These are phyloP conservation scores for Grosmannia serpens DNA, from an alignment of 2,329 filamentous ascomycete genomes.

Conservation along the genomic window DNA sequence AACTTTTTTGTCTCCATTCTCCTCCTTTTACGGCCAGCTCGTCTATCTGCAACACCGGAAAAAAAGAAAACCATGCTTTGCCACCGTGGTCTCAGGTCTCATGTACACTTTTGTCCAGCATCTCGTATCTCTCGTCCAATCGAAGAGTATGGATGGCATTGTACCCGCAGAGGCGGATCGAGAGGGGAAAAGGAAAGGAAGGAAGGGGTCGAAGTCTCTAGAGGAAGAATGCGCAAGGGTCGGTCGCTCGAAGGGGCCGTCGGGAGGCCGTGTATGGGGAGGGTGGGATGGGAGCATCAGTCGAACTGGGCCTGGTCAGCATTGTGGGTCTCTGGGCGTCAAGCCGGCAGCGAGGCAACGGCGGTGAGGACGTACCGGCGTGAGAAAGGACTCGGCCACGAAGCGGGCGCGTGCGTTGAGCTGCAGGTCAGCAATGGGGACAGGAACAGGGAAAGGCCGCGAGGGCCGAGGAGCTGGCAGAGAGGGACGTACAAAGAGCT, in stretches of 20 bases:
- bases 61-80: neutral
- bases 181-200: neutral
- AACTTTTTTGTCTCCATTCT: neutral
- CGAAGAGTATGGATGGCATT: neutral
- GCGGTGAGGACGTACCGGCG: conserved; percentile 39
- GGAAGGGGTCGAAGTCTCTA: neutral
- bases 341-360: neutral
- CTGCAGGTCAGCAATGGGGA: conserved; percentile 32
- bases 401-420: conserved; percentile 94
- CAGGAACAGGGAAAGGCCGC: neutral
- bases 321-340: no score
- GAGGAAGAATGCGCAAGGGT: neutral
- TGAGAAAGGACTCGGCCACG: conserved; percentile 95
- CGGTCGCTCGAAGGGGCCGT: neutral
- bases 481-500: conserved; percentile 81
- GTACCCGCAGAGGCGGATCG: neutral
- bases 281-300: neutral
- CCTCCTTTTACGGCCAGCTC: neutral
- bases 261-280: neutral
- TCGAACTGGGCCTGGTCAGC: neutral
- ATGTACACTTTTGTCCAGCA: neutral
- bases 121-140: neutral
- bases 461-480: neutral
- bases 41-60: neutral
- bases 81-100: neutral